Base-by-base conservation (phyloP, 148 eudicot genomes). In the Suaeda aralocaspica region DNA sequence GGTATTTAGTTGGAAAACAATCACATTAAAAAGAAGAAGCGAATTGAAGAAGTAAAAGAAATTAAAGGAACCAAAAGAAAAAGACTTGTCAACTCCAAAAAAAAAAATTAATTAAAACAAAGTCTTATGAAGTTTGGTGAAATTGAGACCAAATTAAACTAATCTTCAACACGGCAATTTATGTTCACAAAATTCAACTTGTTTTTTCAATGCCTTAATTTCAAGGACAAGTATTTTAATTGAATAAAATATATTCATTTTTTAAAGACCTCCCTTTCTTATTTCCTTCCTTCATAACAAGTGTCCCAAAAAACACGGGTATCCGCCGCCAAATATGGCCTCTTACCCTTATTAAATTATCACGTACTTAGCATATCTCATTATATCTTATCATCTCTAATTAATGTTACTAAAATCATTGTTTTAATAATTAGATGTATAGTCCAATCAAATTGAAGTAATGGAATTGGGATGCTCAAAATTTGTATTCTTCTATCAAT, bases 51-150 rank as follows among this genome's bases (percentile, higher is more conserved):
- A 28, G 68, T 62, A 25, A 33, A 72, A 26, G 3, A 36, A 59
- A n/a, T n/a, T n/a, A n/a, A n/a, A n/a, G n/a, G n/a, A 26, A 21
- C 10, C 19, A 31, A 19, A 60, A 49, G 29, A 59, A 1, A 0
- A 15, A 22, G 70, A 73, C 60, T 73, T 52, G 76, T 73, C 76
- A 64, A 64, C 70, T 13, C 31, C 51, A 6, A 7, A 24, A 52
- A 36, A 36, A 4, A 36, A 36, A 36, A 3, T 36, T n/a, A 36
- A 36, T 4, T 3, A 36, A 21, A 15, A 73, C 26, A 41, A 73
- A 56, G 58, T 73, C 70, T 8, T n/a, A n/a, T 19, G 56, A 30
- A 44, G 44, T 53, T 73, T 56, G 76, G 76, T 73, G 70, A 57
- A 56, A 19, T 29, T 21, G 10, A 41, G 24, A 41, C 4, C 41